Conservation (phyloP, 345 rosid genomes). For the Citrus mangshanensis region DNA sequence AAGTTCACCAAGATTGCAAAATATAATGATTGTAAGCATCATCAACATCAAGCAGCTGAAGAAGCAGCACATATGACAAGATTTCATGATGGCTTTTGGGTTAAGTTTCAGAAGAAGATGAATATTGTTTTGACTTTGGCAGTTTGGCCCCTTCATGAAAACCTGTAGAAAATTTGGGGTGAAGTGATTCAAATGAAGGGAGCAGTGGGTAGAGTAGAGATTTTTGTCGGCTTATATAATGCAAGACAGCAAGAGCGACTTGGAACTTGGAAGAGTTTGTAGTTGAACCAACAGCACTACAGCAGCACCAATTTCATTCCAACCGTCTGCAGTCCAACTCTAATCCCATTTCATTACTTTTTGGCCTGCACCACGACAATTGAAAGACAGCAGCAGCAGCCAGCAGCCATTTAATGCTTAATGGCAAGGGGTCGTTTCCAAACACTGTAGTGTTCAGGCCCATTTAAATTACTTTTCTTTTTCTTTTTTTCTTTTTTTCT, state of each 20-base stretch:
- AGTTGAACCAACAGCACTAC: not conserved
- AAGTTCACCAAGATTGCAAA: conserved; percentile 16
- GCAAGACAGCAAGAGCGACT: not conserved
- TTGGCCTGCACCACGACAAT: not conserved
- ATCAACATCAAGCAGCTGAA: conserved; percentile 13
- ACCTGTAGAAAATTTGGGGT: not conserved
- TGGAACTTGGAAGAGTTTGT: not conserved
- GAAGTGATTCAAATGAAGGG: no score
- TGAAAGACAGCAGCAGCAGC: conserved; percentile 11
- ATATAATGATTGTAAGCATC: conserved; percentile 13
- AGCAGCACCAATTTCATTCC: not conserved
- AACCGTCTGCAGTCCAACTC: not conserved
- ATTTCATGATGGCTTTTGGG: conserved; percentile 17
- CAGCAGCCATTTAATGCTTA: conserved; percentile 13
- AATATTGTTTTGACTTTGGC: not conserved
- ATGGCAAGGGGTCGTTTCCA: conserved; percentile 10
- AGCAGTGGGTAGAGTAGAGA: conserved; percentile 1
- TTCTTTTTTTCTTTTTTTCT: not conserved
- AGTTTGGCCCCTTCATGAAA: not conserved
- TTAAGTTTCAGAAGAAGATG: not conserved
- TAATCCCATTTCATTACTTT: conserved; percentile 8
- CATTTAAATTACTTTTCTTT: not conserved
- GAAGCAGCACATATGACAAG: conserved; percentile 19
- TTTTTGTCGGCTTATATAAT: not conserved
- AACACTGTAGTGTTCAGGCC: not conserved